Evolutionary conservation across 805 yeast species (phyloP).

Genomic region (Wickerhamomyces mucosus): DNA sequence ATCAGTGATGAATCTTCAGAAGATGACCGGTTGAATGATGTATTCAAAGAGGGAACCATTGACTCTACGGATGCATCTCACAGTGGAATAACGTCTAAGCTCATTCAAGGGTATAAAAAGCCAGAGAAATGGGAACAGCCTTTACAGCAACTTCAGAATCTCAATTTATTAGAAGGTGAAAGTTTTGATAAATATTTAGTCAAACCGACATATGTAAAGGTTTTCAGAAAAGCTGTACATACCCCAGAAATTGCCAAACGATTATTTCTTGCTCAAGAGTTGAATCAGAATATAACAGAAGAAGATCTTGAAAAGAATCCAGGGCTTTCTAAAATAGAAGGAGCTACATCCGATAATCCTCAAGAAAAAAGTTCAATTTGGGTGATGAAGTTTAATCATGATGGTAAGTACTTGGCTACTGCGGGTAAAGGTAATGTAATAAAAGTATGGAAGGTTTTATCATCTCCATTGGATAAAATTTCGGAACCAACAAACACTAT

Average conservation of each 20-base stretch:
- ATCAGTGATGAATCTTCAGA: slow-evolving; percentile 10
- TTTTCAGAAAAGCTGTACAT: slow-evolving; percentile 35
- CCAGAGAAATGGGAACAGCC: not conserved
- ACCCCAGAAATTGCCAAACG: slow-evolving; percentile 39
- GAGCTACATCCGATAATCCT: not conserved
- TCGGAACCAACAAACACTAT: slow-evolving; percentile 18
- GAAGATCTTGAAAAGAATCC: not conserved
- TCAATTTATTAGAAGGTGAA: slow-evolving; percentile 17
- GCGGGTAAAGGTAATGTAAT: slow-evolving; percentile 72
- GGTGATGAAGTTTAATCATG: slow-evolving; percentile 61
- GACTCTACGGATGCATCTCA: too few species aligned
- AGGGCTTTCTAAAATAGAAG: not conserved
- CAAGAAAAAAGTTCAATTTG: slow-evolving; percentile 43
- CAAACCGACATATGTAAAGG: slow-evolving; percentile 47
- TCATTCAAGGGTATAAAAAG: too few species aligned
- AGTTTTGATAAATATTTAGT: slow-evolving; percentile 32
- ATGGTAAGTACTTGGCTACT: slow-evolving; percentile 77
- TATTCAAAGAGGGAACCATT: too few species aligned
- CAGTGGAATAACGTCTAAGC: too few species aligned
- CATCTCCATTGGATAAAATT: slow-evolving; percentile 60
- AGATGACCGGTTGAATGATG: slow-evolving; percentile 12
- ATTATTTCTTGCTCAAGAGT: slow-evolving; percentile 59
- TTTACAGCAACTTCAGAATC: not conserved
- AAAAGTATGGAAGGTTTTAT: slow-evolving; percentile 70
- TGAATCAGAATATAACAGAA: slow-evolving; percentile 20